These are phyloP conservation scores for Botryotinia convoluta DNA, from an alignment of 2,329 filamentous ascomycete species.

Conservation along the genomic window DNA sequence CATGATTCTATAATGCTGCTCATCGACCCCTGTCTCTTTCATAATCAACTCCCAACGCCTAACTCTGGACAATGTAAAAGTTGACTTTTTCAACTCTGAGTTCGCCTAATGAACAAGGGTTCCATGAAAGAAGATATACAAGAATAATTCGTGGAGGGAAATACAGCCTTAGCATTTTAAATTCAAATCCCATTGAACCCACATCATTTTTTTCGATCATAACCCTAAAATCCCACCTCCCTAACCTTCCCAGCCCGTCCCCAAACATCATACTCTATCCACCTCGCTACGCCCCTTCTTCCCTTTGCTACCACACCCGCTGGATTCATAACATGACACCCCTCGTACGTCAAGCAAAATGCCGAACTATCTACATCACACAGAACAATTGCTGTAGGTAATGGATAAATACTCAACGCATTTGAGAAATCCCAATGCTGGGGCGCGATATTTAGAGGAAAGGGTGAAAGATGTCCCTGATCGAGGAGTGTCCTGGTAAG, in stretches of 20 bases:
- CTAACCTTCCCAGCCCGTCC: constrained; percentile 34
- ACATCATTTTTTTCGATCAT: not conserved
- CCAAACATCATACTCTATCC: constrained; percentile 79
- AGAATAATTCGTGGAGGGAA: not conserved
- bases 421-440: constrained; percentile 86
- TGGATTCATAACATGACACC: constrained; percentile 94
- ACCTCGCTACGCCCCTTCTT: constrained; percentile 67
- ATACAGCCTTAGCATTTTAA: not conserved
- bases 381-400: constrained; percentile 80
- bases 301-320: constrained; percentile 71
- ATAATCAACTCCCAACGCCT: not conserved
- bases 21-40: not conserved
- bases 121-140: not conserved
- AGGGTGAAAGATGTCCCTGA: constrained; percentile 85
- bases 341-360: constrained; percentile 89
- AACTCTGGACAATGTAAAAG: not conserved
- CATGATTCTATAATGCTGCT: not conserved
- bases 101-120: not conserved
- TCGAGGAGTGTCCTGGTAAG: constrained; percentile 90
- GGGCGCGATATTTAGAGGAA: constrained; percentile 74
- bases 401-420: constrained; percentile 77
- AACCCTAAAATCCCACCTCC: constrained; percentile 34
- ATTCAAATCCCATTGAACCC: not conserved
- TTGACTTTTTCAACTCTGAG: not conserved
- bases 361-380: constrained; percentile 78